These are phyloP conservation scores for Cystoisospora suis DNA, from an alignment of 169 alveolate genomes.

Conservation along the genomic window DNA sequence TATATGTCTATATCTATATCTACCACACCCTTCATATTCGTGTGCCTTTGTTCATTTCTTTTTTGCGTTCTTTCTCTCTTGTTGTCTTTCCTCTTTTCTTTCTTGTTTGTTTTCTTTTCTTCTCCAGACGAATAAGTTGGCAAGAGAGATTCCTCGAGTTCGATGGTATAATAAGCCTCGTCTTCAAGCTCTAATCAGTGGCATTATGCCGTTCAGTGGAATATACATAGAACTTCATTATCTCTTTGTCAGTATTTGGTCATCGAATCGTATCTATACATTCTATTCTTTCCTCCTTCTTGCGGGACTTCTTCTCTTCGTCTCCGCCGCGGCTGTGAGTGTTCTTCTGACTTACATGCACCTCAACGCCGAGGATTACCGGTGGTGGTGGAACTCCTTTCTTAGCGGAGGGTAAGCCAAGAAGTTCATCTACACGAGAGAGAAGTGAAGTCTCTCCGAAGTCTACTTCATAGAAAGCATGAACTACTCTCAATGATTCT, in stretches of 20 bases:
- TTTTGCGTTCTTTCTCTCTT: background rate
- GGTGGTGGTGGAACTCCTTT: conserved; percentile 67
- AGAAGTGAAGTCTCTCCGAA: background rate
- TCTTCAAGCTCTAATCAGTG: background rate
- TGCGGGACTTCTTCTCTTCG: conserved; percentile 41
- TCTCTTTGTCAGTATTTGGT: conserved; percentile 45
- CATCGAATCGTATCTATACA: conserved; percentile 3
- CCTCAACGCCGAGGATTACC: conserved; percentile 54
- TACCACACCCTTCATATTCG: background rate
- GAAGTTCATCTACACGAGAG: background rate
- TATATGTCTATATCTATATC: no score
- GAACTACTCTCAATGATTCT: no score
- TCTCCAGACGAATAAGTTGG: conserved; percentile 26
- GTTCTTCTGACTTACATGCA: conserved; percentile 53
- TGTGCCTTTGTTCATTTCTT: background rate
- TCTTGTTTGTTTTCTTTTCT: background rate
- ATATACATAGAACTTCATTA: conserved; percentile 55
- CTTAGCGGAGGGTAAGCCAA: conserved; percentile 20
- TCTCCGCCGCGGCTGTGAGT: conserved; percentile 50
- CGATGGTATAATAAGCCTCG: conserved; percentile 29
- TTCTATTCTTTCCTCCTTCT: conserved; percentile 43
- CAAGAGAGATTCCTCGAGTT: conserved; percentile 31
- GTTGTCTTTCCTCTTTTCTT: background rate
- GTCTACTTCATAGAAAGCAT: background rate
- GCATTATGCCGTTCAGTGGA: conserved; percentile 43